Evolutionary conservation across 345 rosid species (phyloP).

Genomic region (Populus tremula): DNA sequence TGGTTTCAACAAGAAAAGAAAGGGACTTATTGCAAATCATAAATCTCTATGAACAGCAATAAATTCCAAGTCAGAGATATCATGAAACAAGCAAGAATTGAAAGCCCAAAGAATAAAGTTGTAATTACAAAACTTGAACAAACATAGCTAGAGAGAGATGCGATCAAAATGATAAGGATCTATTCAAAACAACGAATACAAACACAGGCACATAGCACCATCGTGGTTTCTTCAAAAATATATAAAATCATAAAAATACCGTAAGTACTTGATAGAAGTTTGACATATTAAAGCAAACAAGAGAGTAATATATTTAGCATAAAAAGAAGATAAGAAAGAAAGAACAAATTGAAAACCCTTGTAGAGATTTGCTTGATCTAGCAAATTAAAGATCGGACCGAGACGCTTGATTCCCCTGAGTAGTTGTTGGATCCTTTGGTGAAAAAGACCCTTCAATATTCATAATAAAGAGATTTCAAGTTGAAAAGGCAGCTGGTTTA

Average conservation of each 20-base stretch:
- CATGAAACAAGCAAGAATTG: neutral
- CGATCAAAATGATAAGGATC: neutral
- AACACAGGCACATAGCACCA: neutral
- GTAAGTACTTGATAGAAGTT: neutral
- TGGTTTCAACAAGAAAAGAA: conserved; percentile 15
- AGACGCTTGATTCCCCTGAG: conserved; percentile 58
- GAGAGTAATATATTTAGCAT: neutral
- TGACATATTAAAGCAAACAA: neutral
- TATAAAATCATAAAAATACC: neutral
- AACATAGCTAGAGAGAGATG: neutral
- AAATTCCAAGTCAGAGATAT: neutral
- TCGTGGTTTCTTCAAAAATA: neutral
- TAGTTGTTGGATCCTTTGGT: conserved; percentile 25
- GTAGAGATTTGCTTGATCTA: conserved; percentile 32
- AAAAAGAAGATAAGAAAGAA: neutral
- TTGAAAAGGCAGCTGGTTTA: neutral
- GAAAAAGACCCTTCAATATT: conserved; percentile 19
- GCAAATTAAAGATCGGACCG: conserved; percentile 50
- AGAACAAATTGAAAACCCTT: neutral
- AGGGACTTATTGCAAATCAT: conserved; percentile 7
- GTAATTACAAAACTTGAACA: neutral
- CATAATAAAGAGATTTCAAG: neutral
- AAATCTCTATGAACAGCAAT: neutral
- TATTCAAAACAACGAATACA: neutral
- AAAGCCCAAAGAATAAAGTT: neutral